These are phyloP conservation scores for Fomitopsis pulvina DNA, from an alignment of 768 basidiomycete species.

Conservation along the genomic window DNA sequence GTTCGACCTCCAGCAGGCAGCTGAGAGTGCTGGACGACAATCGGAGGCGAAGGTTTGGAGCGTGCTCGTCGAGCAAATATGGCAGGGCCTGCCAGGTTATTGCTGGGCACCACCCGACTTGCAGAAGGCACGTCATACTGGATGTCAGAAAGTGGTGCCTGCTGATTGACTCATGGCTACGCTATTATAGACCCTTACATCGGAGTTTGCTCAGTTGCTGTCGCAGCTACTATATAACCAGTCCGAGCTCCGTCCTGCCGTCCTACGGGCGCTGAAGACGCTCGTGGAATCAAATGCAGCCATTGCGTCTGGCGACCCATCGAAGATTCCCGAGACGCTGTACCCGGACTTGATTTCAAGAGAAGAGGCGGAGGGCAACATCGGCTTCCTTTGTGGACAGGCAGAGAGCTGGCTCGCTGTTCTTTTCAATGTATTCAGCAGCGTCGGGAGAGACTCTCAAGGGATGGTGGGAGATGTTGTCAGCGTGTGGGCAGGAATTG, in stretches of 20 bases:
- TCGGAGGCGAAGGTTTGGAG: conserved; percentile 95
- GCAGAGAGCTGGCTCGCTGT: conserved; percentile 93
- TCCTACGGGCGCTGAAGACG: conserved; percentile 74
- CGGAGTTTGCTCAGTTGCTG: conserved; percentile 80
- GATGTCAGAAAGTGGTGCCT: background rate
- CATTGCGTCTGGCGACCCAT: conserved; percentile 35
- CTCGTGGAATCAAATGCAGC: conserved; percentile 76
- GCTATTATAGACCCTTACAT: conserved; percentile 55
- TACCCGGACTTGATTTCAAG: conserved; percentile 36
- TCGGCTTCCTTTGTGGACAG: conserved; percentile 68
- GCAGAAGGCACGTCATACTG: conserved; percentile 42
- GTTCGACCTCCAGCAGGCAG: conserved; percentile 81
- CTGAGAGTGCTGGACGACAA: conserved; percentile 62
- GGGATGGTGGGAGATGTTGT: conserved; percentile 86
- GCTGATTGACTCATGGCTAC: background rate
- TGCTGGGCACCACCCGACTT: conserved; percentile 79
- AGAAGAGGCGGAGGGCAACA: conserved; percentile 56
- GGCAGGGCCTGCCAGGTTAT: conserved; percentile 89
- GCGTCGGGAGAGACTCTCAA: conserved; percentile 64
- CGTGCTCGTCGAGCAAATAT: conserved; percentile 88
- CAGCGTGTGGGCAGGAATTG: conserved; percentile 77
- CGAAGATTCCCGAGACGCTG: conserved; percentile 22
- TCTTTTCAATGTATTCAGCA: conserved; percentile 94
- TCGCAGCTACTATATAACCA: conserved; percentile 92
- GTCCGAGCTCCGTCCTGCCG: conserved; percentile 71